These are phyloP conservation scores for Collybiopsis confluens DNA, from an alignment of 768 basidiomycete species.

Conservation along the genomic window DNA sequence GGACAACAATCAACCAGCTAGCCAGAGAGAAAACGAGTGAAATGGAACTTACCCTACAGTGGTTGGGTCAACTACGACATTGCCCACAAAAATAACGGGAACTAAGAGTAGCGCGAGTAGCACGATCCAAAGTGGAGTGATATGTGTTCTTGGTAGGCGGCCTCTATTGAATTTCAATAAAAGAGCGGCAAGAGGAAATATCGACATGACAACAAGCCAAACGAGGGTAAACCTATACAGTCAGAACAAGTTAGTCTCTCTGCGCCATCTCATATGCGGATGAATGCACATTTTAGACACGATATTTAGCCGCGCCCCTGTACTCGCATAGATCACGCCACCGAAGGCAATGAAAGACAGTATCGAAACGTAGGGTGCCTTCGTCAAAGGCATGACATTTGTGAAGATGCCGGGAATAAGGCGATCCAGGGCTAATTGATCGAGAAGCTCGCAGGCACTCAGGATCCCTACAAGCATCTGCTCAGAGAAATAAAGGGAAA, in stretches of 20 bases:
- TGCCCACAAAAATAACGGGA: slow-evolving; percentile 48
- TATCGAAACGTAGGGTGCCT: slow-evolving; percentile 49
- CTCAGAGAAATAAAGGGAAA: too few species aligned
- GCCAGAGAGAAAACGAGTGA: too few species aligned
- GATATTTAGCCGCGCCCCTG: slow-evolving; percentile 46
- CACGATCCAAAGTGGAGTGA: slow-evolving; percentile 37
- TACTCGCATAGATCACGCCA: slow-evolving; percentile 51
- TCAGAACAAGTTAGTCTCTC: too few species aligned
- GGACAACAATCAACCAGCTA: too few species aligned
- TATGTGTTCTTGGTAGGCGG: slow-evolving; percentile 41
- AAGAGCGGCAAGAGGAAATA: slow-evolving; percentile 59
- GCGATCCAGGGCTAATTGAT: slow-evolving; percentile 54
- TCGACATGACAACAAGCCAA: slow-evolving; percentile 61
- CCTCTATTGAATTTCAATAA: slow-evolving; percentile 64
- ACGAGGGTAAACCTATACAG: slow-evolving; percentile 55
- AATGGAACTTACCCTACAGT: slow-evolving; percentile 45
- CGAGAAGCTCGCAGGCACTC: slow-evolving; percentile 54
- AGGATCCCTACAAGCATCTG: slow-evolving; percentile 40
- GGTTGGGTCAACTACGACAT: slow-evolving; percentile 51
- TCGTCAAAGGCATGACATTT: slow-evolving; percentile 41
- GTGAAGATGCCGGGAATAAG: slow-evolving; percentile 55
- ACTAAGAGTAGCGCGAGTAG: slow-evolving; percentile 39
- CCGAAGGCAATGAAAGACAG: slow-evolving; percentile 46
- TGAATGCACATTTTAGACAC: slow-evolving; percentile 61
- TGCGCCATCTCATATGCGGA: too few species aligned